A percentile compares a stretch with the other conserved stretches of the same genome.
Conservation (phyloP, 2,329 filamentous ascomycete genomes). For the Apiospora arundinis region DNA sequence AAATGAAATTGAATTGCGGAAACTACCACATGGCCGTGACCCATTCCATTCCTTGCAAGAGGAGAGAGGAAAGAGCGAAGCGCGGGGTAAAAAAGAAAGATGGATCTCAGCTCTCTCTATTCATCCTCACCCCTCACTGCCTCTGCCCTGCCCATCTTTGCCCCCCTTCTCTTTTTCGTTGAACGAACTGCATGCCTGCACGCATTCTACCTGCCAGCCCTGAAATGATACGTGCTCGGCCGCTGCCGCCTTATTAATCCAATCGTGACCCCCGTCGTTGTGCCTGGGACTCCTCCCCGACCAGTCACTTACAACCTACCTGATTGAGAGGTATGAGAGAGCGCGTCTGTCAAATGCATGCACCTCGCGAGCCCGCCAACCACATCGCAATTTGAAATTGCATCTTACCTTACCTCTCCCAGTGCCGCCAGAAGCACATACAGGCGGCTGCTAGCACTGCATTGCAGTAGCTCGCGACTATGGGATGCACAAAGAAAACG, state of each 20-base stretch:
- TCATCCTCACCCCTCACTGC: not conserved
- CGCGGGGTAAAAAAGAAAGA: constrained; percentile 14
- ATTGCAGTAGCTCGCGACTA: constrained; percentile 3
- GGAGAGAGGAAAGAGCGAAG: not conserved
- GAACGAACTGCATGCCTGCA: not conserved
- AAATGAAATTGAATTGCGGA: not conserved
- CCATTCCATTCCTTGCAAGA: not conserved
- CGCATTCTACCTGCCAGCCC: not conserved
- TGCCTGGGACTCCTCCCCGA: not conserved
- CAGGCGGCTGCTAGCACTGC: not conserved
- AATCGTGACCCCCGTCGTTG: not conserved
- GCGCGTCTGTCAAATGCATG: not conserved
- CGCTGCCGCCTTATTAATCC: not conserved
- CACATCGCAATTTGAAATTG: not conserved
- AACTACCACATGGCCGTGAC: not conserved
- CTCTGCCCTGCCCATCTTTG: not conserved
- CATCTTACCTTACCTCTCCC: not conserved
- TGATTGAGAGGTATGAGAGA: not conserved
- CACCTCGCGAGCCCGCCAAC: not conserved
- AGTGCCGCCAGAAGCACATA: not conserved
- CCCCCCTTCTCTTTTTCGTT: not conserved
- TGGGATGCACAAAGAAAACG: not conserved
- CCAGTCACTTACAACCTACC: not conserved
- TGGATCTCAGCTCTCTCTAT: not conserved
- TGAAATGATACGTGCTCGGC: constrained; percentile 5